Base-by-base conservation (phyloP, 2,329 filamentous ascomycete species). In the Sarocladium brachiariae region DNA sequence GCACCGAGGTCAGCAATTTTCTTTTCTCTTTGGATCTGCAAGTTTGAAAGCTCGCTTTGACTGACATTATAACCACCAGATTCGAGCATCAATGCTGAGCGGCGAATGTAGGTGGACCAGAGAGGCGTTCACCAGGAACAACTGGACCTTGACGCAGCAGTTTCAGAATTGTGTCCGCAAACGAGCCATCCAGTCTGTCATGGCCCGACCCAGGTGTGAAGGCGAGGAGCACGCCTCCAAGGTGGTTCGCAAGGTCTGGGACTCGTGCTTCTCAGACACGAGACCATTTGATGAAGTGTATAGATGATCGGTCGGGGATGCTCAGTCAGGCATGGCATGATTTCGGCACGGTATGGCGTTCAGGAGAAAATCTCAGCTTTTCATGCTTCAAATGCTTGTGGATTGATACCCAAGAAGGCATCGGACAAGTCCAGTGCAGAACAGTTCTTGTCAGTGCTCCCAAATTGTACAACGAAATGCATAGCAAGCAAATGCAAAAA, bases 241-340 rank as follows among this genome's bases (percentile, higher is more conserved):
- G 70, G 84, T 95, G 23, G 89, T 99, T 52, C 93, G 97, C 68
- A 86, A 95, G 68, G 93, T 99, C n/a, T 99, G 92, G 89, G 91
- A 96, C 58, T 96, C 90, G 60, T 99, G 93, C 68, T 99, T 95
- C 66, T 74, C 81, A 49, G 93, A 99, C 69, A 97, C 92, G 3
- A 77, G 93, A 62, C 93, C 93, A 2, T 99, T 99, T 69, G 90
- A 97, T 66, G 92, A 97, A 66, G 90, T 99, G 50, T 99, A 96
- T 67, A 84, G 89, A 66, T 92, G 66, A 72, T 43, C 33, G 33
- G 19, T 24, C n/a, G 14, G 34, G 34, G 46, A 50, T 31, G 8
- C 19, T 5, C 5, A 25, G 31, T 30, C 4, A 25, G n/a, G 14
- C 25, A 27, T 27, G 7, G 39, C 39, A 43, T 43, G 25, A 18